Conservation (phyloP, 1,284 basidiomycete genomes). For the Sphagnurus paluster region DNA sequence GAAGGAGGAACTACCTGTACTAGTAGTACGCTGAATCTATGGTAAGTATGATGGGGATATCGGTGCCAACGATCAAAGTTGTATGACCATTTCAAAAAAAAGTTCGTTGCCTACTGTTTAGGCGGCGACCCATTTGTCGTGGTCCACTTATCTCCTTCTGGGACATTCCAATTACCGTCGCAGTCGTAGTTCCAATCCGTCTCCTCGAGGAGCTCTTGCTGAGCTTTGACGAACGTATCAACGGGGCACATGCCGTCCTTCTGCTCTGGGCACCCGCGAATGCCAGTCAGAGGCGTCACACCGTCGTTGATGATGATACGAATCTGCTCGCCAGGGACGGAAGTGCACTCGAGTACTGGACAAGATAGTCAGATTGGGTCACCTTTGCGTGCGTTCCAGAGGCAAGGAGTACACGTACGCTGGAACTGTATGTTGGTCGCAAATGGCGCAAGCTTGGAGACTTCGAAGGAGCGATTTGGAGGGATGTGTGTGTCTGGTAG, state of each 20-base stretch:
- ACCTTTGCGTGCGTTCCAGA: conserved; percentile 4
- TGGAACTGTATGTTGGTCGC: conserved; percentile 79
- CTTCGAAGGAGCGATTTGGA: conserved; percentile 56
- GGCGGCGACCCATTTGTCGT: conserved; percentile 55
- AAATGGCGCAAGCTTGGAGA: conserved; percentile 73
- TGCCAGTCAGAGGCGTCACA: conserved; percentile 76
- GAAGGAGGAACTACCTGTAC: too few species aligned
- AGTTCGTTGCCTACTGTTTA: conserved; percentile 4
- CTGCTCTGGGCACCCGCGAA: conserved; percentile 71
- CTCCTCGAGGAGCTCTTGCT: conserved; percentile 64
- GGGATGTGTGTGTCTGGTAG: conserved; percentile 76
- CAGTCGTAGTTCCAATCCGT: conserved; percentile 82
- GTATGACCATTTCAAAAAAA: too few species aligned
- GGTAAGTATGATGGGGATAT: too few species aligned
- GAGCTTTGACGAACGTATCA: conserved; percentile 69
- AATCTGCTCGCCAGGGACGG: conserved; percentile 59
- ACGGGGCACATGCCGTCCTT: conserved; percentile 82
- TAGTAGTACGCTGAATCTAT: too few species aligned
- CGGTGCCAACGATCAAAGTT: too few species aligned
- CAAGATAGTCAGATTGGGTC: neutral
- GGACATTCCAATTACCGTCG: conserved; percentile 68
- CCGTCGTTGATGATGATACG: conserved; percentile 88
- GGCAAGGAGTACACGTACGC: conserved; percentile 41
- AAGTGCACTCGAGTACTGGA: conserved; percentile 58
- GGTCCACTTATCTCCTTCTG: conserved; percentile 57